Base-by-base conservation (phyloP, 116 monocot genomes). In the Zostera marina region DNA sequence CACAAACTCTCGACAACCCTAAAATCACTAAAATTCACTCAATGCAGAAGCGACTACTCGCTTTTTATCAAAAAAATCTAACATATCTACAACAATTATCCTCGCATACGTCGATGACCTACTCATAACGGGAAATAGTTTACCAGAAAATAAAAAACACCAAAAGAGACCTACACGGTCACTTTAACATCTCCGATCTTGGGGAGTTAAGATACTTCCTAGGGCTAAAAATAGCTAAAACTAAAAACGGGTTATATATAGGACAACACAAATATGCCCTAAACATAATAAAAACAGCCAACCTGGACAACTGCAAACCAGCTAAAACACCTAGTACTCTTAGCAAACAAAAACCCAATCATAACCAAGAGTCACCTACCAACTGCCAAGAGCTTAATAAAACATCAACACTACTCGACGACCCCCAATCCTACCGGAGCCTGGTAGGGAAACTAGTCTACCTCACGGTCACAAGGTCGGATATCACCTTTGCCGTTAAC, bases 101-200 rank as follows among this genome's bases (percentile, higher is more conserved):
- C 21, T 39, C 20, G 41, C 54, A 21, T 64, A 64, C 54, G 64
- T 64, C 0, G 64, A 64, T 64, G 52, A 64, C 39, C 52, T 54
- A 0, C 16, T 52, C 10, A 53, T 53, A n/a, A 53, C 41, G 16
- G 64, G 64, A 7, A n/a, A n/a, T n/a, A 39, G 7, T 53, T 39
- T 43, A 11, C n/a, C 8, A 43, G 6, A 11, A 43, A 11, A 43
- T 43, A 21, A 5, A 32, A 13, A 11, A n/a, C 6, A 39, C 52
- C 40, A 63, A 63, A 24, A 8, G 52, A 1, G 7, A 12, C 17
- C 48, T 53, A 17, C 14, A 26, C 49, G n/a, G 8, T 63, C 22
- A 51, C 16, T 63, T 63, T 63, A 47, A n/a, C 11, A 53, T 63
- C 32, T 16, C 11, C 11, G 63, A 63, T 63, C 17, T 63, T 14